Conservation (phyloP, 176 grass and related monocot genomes). For the Raddia guianensis region DNA sequence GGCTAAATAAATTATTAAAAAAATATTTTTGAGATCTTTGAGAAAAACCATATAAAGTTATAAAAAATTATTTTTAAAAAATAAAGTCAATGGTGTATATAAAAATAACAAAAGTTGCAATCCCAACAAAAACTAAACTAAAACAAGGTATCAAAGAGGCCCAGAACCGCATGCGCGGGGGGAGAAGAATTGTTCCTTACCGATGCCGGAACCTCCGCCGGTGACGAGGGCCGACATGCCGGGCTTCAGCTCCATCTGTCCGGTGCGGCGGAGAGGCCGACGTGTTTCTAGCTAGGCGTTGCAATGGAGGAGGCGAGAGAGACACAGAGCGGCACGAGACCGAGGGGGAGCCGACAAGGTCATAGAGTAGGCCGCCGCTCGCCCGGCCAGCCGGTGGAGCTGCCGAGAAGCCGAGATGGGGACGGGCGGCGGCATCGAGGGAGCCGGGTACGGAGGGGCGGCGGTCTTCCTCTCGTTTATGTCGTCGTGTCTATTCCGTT, state of each 20-base stretch:
- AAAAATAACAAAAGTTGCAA: too few relatives aligned
- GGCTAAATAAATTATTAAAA: too few relatives aligned
- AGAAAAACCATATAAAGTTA: too few relatives aligned
- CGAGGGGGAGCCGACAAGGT: neutral
- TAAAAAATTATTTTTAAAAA: too few relatives aligned
- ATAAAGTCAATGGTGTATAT: too few relatives aligned
- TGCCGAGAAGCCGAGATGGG: conserved; percentile 7
- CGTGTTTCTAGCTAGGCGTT: neutral
- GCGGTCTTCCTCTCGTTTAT: neutral
- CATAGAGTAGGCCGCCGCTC: neutral
- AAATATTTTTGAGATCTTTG: too few relatives aligned
- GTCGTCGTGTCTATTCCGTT: conserved; percentile 8
- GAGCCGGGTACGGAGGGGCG: neutral
- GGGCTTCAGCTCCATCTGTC: conserved; percentile 82
- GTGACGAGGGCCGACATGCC: conserved; percentile 93
- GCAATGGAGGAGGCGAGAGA: neutral
- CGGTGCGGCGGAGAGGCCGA: neutral
- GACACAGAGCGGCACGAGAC: neutral
- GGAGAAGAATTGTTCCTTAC: conserved; percentile 31
- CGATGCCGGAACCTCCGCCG: conserved; percentile 83
- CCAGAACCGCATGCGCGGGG: neutral
- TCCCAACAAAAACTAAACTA: too few relatives aligned
- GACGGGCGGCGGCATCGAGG: conserved; percentile 29
- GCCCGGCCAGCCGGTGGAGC: conserved; percentile 29
- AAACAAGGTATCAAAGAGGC: too few relatives aligned